Evolutionary conservation across 1,139 yeast genomes (phyloP), one percentile per base, ranked within the genome.

Genomic region (Candida sp.): DNA sequence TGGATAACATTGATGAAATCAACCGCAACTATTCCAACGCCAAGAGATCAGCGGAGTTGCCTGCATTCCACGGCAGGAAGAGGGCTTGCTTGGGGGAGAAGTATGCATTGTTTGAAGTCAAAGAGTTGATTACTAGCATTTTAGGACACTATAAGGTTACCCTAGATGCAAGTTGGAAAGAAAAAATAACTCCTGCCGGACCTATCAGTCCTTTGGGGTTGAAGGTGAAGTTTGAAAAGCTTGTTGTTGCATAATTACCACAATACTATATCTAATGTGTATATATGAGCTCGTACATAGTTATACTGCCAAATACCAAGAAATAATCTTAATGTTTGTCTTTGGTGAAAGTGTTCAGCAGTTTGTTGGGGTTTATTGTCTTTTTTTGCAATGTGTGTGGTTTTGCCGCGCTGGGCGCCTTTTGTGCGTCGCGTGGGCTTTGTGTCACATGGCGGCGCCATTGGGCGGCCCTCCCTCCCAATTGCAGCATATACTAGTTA

Each of bases 21-120:
- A 59, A 63, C 31, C 61, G 61, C 33, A 72, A 63, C 12, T 84
- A 80, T 68, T 64, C 70, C 26, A 55, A 52, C 5, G 73, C 82
- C 6, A 84, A 84, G 61, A 69, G 80, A 47, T 65, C 62, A 23
- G 74, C 80, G 8, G 69, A 68, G 7, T 62, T 84, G 38, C 78
- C 85, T 5, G 79, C 86, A 0, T 84, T 84, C 57, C 88, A 84
- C 60, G 89, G 89, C 5, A 77, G 87, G 9, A 79, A 72, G 54
- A 66, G 89, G 45, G 87, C 88, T 0, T 84, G 89, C 61, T 63
- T 84, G 33, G 89, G 89, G 4, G 88, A 84, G 57, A 80, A 80
- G 54, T 75, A 81, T 62, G 88, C 88, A 2, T 66, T 84, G 8
- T 60, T 65, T 43, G 83, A 83, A 57, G 66, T 75, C 39, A 75